Base-by-base conservation (phyloP, 805 yeast genomes). In the Kazachstania taianensis region DNA sequence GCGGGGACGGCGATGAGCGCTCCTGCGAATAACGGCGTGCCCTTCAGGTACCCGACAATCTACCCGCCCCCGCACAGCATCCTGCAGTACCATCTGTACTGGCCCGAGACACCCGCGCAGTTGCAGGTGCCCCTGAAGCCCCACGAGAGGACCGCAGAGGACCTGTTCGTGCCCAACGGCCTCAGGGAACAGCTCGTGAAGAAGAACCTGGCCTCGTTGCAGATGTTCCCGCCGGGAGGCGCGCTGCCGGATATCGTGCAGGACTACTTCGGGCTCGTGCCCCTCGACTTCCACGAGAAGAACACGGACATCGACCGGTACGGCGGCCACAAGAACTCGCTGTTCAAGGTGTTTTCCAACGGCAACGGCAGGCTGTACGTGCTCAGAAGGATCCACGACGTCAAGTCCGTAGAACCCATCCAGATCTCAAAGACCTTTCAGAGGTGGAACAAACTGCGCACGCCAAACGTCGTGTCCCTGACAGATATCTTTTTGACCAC, bases 81-180 rank as follows among this genome's bases (percentile, higher is more conserved):
- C 45, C 62, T 83, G 30, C 85, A 85, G 50, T 82, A 83, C 54
- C 95, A 87, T 59, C 61, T 85, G 27, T 87, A 89, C 59, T 92
- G 96, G 0, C 96, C 96, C 2, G 70, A 75, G 20, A 89, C 96
- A 7, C 84, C 87, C 3, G 87, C 86, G 7, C 77, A 79, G 50
- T 56, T 78, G 32, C 66, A 69, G 28, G 57, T 72, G 7, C 75
- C 78, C 10, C 62, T 81, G 42, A 69, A 70, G 33, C 74, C 83
- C 1, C 76, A 86, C 53, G 87, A 86, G 59, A 70, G 85, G 29
- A 75, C 74, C 22, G 72, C 78, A 3, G 72, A 73, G 37, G 71
- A 70, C 39, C 66, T 92, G 50, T 87, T 87, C 53, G 70, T 89
- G 8, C 75, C 86, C 7, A 73, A 73, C 46, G 70, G 79, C 33